A percentile compares a stretch with the other conserved stretches of the same genome.
Conservation (phyloP, 495 filamentous ascomycete species). For the Pyrenula aspistea region DNA sequence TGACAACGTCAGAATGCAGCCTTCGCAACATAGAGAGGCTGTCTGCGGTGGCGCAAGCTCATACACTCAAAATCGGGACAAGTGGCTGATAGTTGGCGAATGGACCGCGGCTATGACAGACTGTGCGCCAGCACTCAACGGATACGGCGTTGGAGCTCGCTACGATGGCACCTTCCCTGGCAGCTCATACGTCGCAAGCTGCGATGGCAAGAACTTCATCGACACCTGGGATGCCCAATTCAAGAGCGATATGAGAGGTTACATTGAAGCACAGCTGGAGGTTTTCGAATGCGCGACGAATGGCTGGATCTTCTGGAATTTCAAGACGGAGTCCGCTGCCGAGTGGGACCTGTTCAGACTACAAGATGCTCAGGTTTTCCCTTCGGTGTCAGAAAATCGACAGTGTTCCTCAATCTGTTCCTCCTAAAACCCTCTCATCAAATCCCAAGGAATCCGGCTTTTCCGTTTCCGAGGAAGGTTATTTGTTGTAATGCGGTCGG, state of each 20-base stretch:
- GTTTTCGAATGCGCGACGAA: constrained; percentile 26
- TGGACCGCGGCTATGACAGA: constrained; percentile 52
- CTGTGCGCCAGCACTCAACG: constrained; percentile 46
- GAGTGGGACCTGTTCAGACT: constrained; percentile 36
- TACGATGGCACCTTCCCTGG: constrained; percentile 37
- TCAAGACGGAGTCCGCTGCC: constrained; percentile 33
- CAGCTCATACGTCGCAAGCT: constrained; percentile 20
- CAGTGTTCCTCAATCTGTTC: constrained; percentile 16
- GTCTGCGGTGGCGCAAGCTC: constrained; percentile 26
- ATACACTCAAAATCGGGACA: constrained; percentile 23
- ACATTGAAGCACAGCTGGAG: constrained; percentile 34
- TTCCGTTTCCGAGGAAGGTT: not conserved
- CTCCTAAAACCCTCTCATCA: not conserved
- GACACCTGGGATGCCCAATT: constrained; percentile 20
- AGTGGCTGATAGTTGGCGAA: constrained; percentile 36
- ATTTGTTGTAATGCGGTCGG: not conserved
- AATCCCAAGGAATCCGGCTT: not conserved
- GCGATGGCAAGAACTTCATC: constrained; percentile 23
- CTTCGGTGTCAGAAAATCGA: constrained; percentile 21
- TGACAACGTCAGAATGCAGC: constrained; percentile 16
- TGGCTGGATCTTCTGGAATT: constrained; percentile 40
- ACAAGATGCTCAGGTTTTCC: constrained; percentile 32
- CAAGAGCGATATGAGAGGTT: constrained; percentile 20
- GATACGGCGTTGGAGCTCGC: constrained; percentile 43
- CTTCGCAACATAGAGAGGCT: constrained; percentile 23